phyloP scores from a whole-genome alignment of 805 yeast genomes.

The Metschnikowia lochheadii region DNA sequence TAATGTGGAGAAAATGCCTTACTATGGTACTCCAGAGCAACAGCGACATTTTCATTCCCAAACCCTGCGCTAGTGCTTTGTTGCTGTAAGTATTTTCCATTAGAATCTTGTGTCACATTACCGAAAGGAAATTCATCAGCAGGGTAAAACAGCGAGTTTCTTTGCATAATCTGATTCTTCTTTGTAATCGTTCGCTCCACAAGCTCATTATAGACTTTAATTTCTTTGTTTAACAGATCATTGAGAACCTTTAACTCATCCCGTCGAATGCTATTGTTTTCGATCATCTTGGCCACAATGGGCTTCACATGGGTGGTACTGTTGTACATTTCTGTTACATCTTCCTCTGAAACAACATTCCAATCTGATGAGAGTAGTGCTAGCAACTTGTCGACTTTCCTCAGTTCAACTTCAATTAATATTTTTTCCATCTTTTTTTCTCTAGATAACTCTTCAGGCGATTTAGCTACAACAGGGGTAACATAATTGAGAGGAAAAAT shows the following conservation, averaged over 20 bases:
- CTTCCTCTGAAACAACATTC: slow-evolving; percentile 49
- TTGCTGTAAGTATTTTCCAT: slow-evolving; percentile 12
- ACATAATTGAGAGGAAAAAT: slow-evolving; percentile 93
- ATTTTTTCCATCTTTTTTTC: slow-evolving; percentile 49
- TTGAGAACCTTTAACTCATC: slow-evolving; percentile 74
- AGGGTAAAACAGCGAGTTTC: slow-evolving; percentile 6
- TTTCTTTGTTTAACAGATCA: slow-evolving; percentile 65
- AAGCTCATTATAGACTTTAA: slow-evolving; percentile 62
- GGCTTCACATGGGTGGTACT: slow-evolving; percentile 70
- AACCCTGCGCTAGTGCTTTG: slow-evolving; percentile 42
- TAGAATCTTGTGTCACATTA: not conserved
- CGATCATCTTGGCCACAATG: slow-evolving; percentile 67
- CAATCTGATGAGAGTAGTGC: slow-evolving; percentile 45
- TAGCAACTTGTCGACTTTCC: slow-evolving; percentile 67
- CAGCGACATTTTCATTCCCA: slow-evolving; percentile 26
- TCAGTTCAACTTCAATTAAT: slow-evolving; percentile 47
- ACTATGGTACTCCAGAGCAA: not conserved
- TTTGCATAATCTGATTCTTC: not conserved
- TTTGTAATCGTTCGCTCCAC: slow-evolving; percentile 40
- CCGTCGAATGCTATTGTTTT: slow-evolving; percentile 69
- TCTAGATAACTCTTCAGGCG: slow-evolving; percentile 52
- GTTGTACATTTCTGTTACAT: slow-evolving; percentile 68
- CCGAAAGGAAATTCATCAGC: not conserved
- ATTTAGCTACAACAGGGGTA: slow-evolving; percentile 64
- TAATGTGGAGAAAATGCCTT: not conserved